Conservation (phyloP, 164 flowering plant species). For the Litsea cubeba region DNA sequence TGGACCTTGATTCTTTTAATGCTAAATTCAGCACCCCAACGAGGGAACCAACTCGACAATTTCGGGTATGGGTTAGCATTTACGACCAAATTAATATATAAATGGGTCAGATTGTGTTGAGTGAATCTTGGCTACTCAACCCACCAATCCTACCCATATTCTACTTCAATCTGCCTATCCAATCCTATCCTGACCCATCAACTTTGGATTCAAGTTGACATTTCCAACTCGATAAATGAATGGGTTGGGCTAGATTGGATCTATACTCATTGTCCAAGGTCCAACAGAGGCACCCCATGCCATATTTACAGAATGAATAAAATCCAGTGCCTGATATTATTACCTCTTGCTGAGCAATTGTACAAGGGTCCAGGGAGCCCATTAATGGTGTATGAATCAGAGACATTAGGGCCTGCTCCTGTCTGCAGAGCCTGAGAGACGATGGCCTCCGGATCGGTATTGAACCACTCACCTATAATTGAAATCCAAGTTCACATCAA, state of each 20-base stretch:
- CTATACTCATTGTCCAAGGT: no score
- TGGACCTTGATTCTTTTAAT: constrained; percentile 19
- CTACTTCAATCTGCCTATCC: no score
- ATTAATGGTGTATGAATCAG: constrained; percentile 55
- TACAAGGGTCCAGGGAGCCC: constrained; percentile 55
- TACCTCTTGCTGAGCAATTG: constrained; percentile 45
- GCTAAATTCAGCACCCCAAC: background rate
- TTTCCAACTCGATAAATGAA: no score
- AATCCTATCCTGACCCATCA: no score
- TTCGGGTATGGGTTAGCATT: no score
- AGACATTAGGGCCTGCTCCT: constrained; percentile 50
- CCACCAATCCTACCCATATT: no score
- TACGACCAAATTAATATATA: no score
- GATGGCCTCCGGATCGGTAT: constrained; percentile 43
- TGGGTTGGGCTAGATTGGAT: no score
- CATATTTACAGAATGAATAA: background rate
- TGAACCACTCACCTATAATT: constrained; percentile 51
- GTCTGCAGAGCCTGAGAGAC: constrained; percentile 37
- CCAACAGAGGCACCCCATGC: background rate
- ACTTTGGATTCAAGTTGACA: no score
- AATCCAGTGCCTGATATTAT: background rate
- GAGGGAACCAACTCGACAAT: background rate
- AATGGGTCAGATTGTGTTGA: no score
- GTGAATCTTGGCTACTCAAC: no score
- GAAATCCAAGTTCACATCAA: background rate